Evolutionary conservation across 2,329 filamentous ascomycete species (phyloP).

Genomic region (Xylaria multiplex): DNA sequence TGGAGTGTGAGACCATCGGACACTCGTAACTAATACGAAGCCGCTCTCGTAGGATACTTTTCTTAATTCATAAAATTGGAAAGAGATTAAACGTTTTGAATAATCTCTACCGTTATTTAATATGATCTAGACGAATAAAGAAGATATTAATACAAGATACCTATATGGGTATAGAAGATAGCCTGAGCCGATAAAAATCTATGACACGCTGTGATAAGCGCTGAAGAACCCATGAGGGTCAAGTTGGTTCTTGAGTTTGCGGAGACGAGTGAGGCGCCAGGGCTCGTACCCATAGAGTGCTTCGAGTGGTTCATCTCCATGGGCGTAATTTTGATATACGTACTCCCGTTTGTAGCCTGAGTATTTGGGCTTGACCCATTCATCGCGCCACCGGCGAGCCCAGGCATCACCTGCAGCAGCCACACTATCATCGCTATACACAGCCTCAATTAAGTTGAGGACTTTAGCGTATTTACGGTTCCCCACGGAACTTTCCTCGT

Average conservation of each 20-base stretch:
- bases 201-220: constrained; percentile 1
- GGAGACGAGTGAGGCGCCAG: constrained; percentile 59
- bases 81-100: too few species aligned
- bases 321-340: constrained; percentile 64
- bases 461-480: neutral
- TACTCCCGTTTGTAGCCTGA: constrained; percentile 50
- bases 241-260: constrained; percentile 58
- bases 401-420: constrained; percentile 11
- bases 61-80: too few species aligned
- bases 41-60: too few species aligned
- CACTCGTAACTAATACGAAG: too few species aligned
- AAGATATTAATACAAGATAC: too few species aligned
- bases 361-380: constrained; percentile 35
- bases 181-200: too few species aligned
- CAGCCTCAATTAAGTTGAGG: neutral
- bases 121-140: too few species aligned
- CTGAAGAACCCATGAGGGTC: constrained; percentile 52
- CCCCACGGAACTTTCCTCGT: neutral
- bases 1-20: too few species aligned
- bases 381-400: neutral
- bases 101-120: too few species aligned
- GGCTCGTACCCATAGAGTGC: constrained; percentile 60
- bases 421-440: constrained; percentile 36
- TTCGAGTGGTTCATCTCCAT: constrained; percentile 55
- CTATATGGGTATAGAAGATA: too few species aligned